Conservation (phyloP, 1,284 basidiomycete genomes). For the Ceratorhiza oryzae-sativae region DNA sequence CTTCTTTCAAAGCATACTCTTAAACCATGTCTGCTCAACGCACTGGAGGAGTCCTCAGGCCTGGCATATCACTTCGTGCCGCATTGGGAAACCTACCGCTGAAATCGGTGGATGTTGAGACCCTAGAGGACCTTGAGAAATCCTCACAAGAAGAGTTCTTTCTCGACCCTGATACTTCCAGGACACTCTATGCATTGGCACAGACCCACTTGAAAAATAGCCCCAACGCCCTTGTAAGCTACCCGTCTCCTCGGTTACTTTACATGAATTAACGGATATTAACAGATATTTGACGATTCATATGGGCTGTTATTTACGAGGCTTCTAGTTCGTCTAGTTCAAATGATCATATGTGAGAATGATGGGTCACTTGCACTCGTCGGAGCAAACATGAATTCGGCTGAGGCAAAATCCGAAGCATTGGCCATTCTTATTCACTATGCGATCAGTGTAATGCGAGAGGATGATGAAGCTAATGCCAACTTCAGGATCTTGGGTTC, state of each 20-base stretch:
- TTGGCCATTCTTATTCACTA: background rate
- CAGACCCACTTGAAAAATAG: constrained; percentile 3
- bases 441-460: background rate
- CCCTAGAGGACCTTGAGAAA: constrained; percentile 1
- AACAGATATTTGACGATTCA: constrained; percentile 3
- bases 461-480: background rate
- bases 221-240: background rate
- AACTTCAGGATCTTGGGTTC: background rate
- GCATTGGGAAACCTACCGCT: background rate
- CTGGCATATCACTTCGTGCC: background rate
- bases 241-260: too few species aligned
- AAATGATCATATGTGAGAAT: background rate
- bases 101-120: background rate
- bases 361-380: background rate
- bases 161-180: background rate
- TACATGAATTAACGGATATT: background rate
- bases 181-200: constrained; percentile 3
- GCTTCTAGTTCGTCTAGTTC: constrained; percentile 2
- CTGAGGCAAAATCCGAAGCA: background rate
- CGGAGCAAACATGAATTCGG: background rate
- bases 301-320: background rate
- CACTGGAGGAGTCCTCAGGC: background rate
- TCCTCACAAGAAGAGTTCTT: background rate
- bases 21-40: background rate
- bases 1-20: background rate